phyloP scores from a whole-genome alignment of 495 filamentous ascomycete genomes.

The Talaromyces ruber region DNA sequence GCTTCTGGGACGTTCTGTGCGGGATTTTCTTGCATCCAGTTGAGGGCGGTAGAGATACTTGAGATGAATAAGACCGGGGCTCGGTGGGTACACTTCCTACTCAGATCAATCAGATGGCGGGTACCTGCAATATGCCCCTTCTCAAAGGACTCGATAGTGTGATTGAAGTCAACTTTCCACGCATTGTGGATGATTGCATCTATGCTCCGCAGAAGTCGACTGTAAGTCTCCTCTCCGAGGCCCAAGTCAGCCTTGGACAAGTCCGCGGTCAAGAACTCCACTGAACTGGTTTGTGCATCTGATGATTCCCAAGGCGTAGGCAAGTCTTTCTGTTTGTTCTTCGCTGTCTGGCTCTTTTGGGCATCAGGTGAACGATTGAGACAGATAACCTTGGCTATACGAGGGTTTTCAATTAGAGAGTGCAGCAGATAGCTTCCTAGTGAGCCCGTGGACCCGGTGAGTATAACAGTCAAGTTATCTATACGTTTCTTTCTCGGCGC shows the following conservation, averaged over 20 bases:
- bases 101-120: conserved; percentile 42
- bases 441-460: conserved; percentile 50
- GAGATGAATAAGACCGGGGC: conserved; percentile 46
- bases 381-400: conserved; percentile 42
- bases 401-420: conserved; percentile 22
- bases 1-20: background rate
- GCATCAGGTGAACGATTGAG: conserved; percentile 36
- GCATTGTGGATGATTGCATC: conserved; percentile 49
- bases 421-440: conserved; percentile 48
- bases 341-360: conserved; percentile 10
- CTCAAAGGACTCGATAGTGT: conserved; percentile 40
- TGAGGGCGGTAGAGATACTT: conserved; percentile 29
- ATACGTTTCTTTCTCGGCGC: background rate
- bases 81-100: conserved; percentile 23
- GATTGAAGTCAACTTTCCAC: conserved; percentile 57
- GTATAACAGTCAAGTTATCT: conserved; percentile 16
- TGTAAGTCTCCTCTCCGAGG: conserved; percentile 22
- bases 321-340: conserved; percentile 11
- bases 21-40: background rate
- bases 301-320: background rate
- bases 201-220: conserved; percentile 22
- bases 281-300: background rate
- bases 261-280: conserved; percentile 40
- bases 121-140: conserved; percentile 44
- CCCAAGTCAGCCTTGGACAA: conserved; percentile 34